Conservation (phyloP, 345 rosid genomes). For the Isatis tinctoria region DNA sequence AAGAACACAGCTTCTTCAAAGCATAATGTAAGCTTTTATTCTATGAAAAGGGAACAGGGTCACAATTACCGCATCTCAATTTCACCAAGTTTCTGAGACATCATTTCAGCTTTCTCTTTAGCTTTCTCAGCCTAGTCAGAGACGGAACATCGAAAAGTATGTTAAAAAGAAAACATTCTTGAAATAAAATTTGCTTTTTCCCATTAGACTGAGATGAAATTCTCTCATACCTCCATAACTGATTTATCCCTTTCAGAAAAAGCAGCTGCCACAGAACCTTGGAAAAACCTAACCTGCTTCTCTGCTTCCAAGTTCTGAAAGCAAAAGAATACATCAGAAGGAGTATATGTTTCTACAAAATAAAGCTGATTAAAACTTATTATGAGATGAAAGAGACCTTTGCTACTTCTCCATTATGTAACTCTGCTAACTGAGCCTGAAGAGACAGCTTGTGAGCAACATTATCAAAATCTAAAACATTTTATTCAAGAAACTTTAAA, state of each 20-base stretch:
- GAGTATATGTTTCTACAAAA: not conserved
- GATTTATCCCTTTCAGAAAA: slow-evolving; percentile 95
- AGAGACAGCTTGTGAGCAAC: slow-evolving; percentile 21
- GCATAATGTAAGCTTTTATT: not conserved
- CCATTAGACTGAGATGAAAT: slow-evolving; percentile 9
- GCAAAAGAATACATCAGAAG: slow-evolving; percentile 3
- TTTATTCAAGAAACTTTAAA: not conserved
- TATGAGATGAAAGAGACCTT: slow-evolving; percentile 48
- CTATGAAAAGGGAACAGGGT: not conserved
- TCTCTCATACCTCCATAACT: slow-evolving; percentile 74
- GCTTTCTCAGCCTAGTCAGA: slow-evolving; percentile 91
- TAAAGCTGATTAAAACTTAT: not conserved
- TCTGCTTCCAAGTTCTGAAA: slow-evolving; percentile 83
- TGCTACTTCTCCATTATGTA: slow-evolving; percentile 74
- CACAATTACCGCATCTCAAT: slow-evolving; percentile 54
- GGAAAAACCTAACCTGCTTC: slow-evolving; percentile 92
- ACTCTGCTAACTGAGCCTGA: slow-evolving; percentile 86
- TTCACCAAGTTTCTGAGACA: slow-evolving; percentile 57
- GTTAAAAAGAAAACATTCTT: not conserved
- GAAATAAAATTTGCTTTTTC: not conserved
- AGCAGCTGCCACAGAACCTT: slow-evolving; percentile 92
- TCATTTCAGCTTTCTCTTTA: slow-evolving; percentile 75
- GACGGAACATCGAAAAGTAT: not conserved
- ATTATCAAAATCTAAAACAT: not conserved
- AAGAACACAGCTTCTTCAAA: not conserved